Percentiles rank a stretch among this genome's conserved stretches.
These are phyloP conservation scores for Brassica cretica DNA, from an alignment of 345 rosid species.

Conservation along the genomic window DNA sequence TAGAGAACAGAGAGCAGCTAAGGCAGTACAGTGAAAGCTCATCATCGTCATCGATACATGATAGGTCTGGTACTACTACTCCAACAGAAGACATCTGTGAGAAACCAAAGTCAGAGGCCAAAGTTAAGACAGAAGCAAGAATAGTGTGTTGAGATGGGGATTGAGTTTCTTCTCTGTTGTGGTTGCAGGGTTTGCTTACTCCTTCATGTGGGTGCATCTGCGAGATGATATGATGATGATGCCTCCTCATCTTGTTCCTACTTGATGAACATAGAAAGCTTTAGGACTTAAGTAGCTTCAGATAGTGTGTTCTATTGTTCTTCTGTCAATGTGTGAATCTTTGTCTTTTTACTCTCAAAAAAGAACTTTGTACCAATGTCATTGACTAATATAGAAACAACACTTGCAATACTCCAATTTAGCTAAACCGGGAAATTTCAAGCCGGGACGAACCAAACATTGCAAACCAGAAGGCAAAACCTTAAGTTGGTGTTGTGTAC, in stretches of 20 bases:
- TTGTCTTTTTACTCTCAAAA: neutral
- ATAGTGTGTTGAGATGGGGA: constrained; percentile 38
- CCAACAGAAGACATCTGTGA: constrained; percentile 35
- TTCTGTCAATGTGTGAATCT: constrained; percentile 15
- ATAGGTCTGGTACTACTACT: constrained; percentile 42
- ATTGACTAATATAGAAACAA: neutral
- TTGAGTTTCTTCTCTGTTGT: constrained; percentile 48
- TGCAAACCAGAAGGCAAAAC: neutral
- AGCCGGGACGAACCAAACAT: too few relatives aligned
- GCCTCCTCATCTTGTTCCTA: constrained; percentile 62
- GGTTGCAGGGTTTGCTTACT: constrained; percentile 45
- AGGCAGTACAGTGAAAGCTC: constrained; percentile 30
- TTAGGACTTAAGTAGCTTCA: constrained; percentile 13
- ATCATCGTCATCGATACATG: constrained; percentile 37
- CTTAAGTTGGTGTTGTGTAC: too few relatives aligned
- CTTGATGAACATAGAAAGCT: constrained; percentile 39
- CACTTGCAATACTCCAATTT: neutral
- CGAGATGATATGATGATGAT: constrained; percentile 37
- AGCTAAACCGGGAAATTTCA: neutral
- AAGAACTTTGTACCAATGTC: neutral
- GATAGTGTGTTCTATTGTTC: too few relatives aligned
- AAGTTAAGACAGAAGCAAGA: constrained; percentile 23
- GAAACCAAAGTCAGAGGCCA: constrained; percentile 21
- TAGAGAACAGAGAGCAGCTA: constrained; percentile 44
- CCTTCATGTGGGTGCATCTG: constrained; percentile 40